Percentiles rank a stretch among this genome's conserved stretches.
These are phyloP conservation scores for Metschnikowia picachoensis DNA, from an alignment of 805 yeast species.

Conservation along the genomic window DNA sequence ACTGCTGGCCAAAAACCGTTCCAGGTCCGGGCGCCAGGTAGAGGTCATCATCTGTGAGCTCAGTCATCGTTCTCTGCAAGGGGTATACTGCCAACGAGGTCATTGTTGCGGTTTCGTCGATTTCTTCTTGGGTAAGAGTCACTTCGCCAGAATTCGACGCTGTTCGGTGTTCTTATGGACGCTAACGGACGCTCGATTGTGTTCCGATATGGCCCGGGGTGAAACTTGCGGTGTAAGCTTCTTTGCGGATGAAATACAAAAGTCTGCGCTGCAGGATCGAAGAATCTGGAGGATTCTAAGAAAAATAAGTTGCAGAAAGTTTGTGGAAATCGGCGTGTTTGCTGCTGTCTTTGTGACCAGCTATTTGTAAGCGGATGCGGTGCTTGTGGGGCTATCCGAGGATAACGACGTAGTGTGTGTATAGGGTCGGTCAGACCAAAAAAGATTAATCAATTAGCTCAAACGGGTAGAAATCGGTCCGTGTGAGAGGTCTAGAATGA, in stretches of 20 bases:
- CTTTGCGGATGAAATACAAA: neutral
- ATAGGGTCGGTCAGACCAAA: too few relatives aligned
- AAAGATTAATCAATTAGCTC: too few relatives aligned
- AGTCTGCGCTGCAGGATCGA: neutral
- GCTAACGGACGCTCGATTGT: neutral
- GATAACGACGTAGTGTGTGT: neutral
- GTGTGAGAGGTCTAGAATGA: too few relatives aligned
- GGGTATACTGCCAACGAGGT: conserved; percentile 51
- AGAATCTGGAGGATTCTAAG: neutral
- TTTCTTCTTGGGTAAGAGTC: conserved; percentile 5
- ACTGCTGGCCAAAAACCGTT: conserved; percentile 1
- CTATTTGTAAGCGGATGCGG: neutral
- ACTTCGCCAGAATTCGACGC: conserved; percentile 1
- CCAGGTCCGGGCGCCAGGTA: conserved; percentile 29
- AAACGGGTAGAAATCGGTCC: too few relatives aligned
- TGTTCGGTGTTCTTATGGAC: neutral
- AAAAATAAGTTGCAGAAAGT: too few relatives aligned
- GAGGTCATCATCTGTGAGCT: conserved; percentile 58
- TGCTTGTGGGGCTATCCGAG: neutral
- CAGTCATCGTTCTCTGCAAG: conserved; percentile 51
- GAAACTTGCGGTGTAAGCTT: neutral
- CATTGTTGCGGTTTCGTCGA: conserved; percentile 26
- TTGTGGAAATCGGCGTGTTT: neutral
- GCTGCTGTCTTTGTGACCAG: neutral
- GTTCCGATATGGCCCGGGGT: conserved; percentile 1